Conservation (phyloP, 768 basidiomycete genomes). For the Clitopilus hobsonii region DNA sequence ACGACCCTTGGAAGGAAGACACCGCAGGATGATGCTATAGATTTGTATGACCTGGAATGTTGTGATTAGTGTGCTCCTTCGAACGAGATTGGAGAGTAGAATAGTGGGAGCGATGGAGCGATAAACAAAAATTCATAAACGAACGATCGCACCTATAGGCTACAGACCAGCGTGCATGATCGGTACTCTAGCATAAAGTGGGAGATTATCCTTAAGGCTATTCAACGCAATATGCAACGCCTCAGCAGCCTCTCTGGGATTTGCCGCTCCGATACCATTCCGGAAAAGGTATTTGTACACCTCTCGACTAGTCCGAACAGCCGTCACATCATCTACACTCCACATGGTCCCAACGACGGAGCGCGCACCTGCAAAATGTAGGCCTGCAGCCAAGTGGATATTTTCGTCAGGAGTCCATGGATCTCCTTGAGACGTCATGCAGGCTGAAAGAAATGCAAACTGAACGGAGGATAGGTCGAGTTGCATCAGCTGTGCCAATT, state of each 20-base stretch:
- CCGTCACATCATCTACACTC: constrained; percentile 31
- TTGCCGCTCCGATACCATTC: not conserved
- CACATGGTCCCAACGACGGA: constrained; percentile 41
- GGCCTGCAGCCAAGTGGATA: constrained; percentile 32
- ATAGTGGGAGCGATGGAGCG: no score
- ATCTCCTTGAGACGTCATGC: constrained; percentile 32
- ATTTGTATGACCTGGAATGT: constrained; percentile 11
- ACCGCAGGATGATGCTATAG: constrained; percentile 4
- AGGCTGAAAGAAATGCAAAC: constrained; percentile 40
- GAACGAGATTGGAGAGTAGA: no score
- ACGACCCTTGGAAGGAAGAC: constrained; percentile 15
- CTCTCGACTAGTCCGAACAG: constrained; percentile 22
- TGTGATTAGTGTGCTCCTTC: no score
- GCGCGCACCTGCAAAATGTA: constrained; percentile 25
- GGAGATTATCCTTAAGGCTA: constrained; percentile 4
- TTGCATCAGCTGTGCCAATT: constrained; percentile 15
- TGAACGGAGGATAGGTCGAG: constrained; percentile 13
- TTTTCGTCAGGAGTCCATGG: constrained; percentile 16
- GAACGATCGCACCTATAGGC: no score
- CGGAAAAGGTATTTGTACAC: constrained; percentile 26
- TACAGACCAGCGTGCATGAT: not conserved
- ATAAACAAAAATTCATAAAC: no score
- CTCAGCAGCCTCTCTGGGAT: constrained; percentile 14
- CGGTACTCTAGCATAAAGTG: not conserved
- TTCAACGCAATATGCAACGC: constrained; percentile 19